Evolutionary conservation across 2,329 filamentous ascomycete species (phyloP), one percentile per base, ranked within the genome.

Genomic region (Claviceps sp.): DNA sequence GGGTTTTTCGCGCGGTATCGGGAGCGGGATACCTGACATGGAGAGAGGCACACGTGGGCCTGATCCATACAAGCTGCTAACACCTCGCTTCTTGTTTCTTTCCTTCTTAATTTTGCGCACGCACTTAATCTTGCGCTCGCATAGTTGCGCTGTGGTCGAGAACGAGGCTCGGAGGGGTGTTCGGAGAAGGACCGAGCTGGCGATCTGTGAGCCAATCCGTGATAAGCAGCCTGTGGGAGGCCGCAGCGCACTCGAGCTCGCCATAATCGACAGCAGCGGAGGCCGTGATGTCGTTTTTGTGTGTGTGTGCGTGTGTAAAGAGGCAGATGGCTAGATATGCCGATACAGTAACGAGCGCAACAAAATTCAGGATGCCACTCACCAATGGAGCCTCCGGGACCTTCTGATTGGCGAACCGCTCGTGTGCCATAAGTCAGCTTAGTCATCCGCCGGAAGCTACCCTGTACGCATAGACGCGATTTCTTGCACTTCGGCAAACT

Each of bases 11-110:
- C 64, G 64, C 6, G 93, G 90, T 62, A 78, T 76, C 1, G 91
- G 91, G 52, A 95, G 72, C 49, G 82, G 74, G 45, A 83, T 77
- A 61, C 84, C 80, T 43, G 80, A 83, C 55, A 93, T 82, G 17
- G 84, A 86, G 51, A 94, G 73, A n/a, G 77, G 80, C 64, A 85
- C 81, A 50, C 82, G 80, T 5, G 82, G 81, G 0, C 90, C 90
- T 1, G 86, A 89, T 48, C 85, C 77, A 58, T 87, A 83, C 53
- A 95, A 76, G 24, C 83, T 85, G 52, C 89, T 95, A 50, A 95
- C 80, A 45, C 89, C 91, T 55, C 93, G 85, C 55, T 80, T 72
- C 58, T 78, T 82, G 73, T 88, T 96, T 70, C 80, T 81, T 72
- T 96, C 90, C 63, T 81, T 80, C 56, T 34, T 34, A 11, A 4